Evolutionary conservation across 2,329 filamentous ascomycete genomes (phyloP), one percentile per base, ranked within the genome.

Genomic region (Cladosporium sp.): DNA sequence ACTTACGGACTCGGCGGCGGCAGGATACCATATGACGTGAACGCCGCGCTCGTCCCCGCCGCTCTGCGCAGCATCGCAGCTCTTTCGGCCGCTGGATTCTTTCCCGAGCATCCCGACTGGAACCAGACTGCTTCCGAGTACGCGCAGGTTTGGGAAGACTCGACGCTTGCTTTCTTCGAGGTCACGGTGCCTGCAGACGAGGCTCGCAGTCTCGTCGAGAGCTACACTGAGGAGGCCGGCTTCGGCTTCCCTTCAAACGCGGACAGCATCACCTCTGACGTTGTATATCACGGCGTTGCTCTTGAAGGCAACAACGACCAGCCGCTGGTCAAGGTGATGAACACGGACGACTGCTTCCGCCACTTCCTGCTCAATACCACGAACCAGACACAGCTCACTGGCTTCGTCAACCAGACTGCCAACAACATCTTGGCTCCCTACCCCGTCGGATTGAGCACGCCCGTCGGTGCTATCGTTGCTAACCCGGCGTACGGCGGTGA

Each of bases 11-110:
- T 85, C 11, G 83, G 79, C 1, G 80, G 80, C 33, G 82, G 80
- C 2, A 74, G 78, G 0, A 80, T 84, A n/a, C 82, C 83, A 0
- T 85, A 82, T 61, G 77, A 85, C 56, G 82, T 85, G 19, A 86
- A 85, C 59, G 79, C 79, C 0, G 82, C 80, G 1, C 70, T 86
- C 0, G 79, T 78, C 0, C 83, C 83, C 0, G 82, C 83, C 2
- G 81, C 79, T 2, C 71, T 86, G 0, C 73, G 78, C 9, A 75
- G 81, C 2, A 83, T 86, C 35, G 74, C 77, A 2, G 70, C 72
- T 0, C 68, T 85, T 1, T 70, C 79, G 2, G 64, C 65, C 1
- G 67, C 71, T 0, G 77, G 75, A 1, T 73, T 83, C 57, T 84
- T 79, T 55, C 67, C 77, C 0, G 63, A 72, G 2, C 72, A 77